Conservation (phyloP, 805 yeast species). For the Suhomyces vadensis region DNA sequence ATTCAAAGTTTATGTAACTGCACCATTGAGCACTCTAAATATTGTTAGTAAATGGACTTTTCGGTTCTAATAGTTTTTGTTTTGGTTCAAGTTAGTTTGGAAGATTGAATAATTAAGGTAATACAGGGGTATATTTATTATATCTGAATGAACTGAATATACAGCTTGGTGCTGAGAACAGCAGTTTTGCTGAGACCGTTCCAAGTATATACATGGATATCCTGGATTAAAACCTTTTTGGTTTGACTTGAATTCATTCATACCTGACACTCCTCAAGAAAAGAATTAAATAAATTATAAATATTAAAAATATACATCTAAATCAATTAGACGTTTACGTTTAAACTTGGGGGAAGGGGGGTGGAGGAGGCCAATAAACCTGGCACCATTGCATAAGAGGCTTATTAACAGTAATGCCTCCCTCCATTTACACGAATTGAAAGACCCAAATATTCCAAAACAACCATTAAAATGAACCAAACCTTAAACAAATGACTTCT, state of each 20-base stretch:
- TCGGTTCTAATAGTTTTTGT: too few relatives aligned
- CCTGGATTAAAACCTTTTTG: not conserved
- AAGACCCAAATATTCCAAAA: not conserved
- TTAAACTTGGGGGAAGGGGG: not conserved
- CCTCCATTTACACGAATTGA: not conserved
- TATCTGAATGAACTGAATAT: not conserved
- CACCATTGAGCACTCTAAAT: slow-evolving; percentile 60
- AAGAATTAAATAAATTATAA: not conserved
- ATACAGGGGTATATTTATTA: not conserved
- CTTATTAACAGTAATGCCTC: too few relatives aligned
- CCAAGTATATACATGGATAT: not conserved
- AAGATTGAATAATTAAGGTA: not conserved
- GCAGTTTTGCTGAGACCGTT: not conserved
- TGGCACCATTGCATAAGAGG: too few relatives aligned
- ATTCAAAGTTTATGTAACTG: slow-evolving; percentile 63
- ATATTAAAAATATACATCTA: not conserved
- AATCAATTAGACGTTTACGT: not conserved
- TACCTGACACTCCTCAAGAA: not conserved
- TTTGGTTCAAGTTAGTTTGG: too few relatives aligned
- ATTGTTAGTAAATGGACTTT: slow-evolving; percentile 20
- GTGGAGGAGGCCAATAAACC: not conserved
- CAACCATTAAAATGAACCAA: not conserved
- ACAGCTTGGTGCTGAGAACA: not conserved
- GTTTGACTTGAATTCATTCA: not conserved
- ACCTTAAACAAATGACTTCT: too few relatives aligned